These are phyloP conservation scores for Zalaria obscura DNA, from an alignment of 2,329 filamentous ascomycete species.

Conservation along the genomic window DNA sequence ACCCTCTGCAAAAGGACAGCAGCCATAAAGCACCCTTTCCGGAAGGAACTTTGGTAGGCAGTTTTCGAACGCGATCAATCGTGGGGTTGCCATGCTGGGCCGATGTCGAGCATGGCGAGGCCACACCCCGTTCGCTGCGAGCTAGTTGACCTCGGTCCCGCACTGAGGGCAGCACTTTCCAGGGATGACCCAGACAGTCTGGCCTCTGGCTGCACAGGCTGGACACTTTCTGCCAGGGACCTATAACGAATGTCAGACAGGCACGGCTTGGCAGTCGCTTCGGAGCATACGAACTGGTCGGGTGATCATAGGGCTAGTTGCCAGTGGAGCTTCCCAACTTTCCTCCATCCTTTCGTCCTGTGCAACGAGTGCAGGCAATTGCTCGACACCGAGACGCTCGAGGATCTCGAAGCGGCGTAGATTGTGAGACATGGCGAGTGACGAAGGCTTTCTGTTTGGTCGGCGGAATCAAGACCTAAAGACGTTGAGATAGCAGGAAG, in stretches of 20 bases:
- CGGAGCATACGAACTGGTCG: slow-evolving; percentile 1
- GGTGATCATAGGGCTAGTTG: slow-evolving; percentile 1
- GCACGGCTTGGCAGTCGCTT: slow-evolving; percentile 5
- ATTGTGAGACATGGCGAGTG: background rate
- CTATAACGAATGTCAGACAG: slow-evolving; percentile 10
- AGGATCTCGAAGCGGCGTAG: background rate
- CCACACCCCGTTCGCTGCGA: background rate
- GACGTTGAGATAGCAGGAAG: too few relatives aligned
- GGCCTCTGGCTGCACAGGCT: slow-evolving; percentile 14
- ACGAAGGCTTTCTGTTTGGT: background rate
- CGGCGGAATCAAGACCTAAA: too few relatives aligned
- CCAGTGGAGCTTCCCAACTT: slow-evolving; percentile 1
- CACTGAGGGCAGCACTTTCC: slow-evolving; percentile 21
- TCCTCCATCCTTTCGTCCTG: slow-evolving; percentile 4
- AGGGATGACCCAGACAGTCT: slow-evolving; percentile 19
- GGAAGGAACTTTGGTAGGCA: background rate
- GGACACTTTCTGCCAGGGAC: slow-evolving; percentile 18
- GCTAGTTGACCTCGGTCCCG: slow-evolving; percentile 16
- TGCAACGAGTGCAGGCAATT: slow-evolving; percentile 10
- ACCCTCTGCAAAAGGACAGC: background rate
- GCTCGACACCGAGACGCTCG: slow-evolving; percentile 13
- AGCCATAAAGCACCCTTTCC: background rate
- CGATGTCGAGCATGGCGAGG: too few relatives aligned
- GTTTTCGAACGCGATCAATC: background rate
- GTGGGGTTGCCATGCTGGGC: too few relatives aligned